Evolutionary conservation across 495 filamentous ascomycete species (phyloP), one percentile per base, ranked within the genome.

Genomic region (Podospora tetraspora): DNA sequence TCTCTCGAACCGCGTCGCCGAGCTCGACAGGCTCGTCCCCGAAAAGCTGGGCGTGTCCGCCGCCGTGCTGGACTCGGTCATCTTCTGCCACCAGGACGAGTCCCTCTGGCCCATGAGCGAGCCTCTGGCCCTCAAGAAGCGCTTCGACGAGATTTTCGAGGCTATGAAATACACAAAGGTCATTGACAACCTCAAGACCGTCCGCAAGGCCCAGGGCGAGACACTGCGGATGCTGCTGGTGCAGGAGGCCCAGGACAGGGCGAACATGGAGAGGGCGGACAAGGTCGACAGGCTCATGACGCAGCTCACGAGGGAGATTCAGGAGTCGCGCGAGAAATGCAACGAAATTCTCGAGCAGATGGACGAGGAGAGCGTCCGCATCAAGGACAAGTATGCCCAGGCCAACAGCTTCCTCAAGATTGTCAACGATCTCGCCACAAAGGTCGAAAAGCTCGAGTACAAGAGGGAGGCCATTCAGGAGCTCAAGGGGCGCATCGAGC

Each of bases 1-100:
- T 0, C 86, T 95, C 29, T 97, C 94, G 19, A 91, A 90, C 3
- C 85, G 88, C 9, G 89, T 92, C 16, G 87, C 87, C 2, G 90
- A 97, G 67, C 81, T 99, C 30, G 89, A 97, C 74, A 83, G 88
- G 70, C 85, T 94, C 61, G 88, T 98, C 79, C 92, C 95, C 1
- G 86, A 92, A 69, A 91, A 93, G 70, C 84, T 99, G 6, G 95
- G 96, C 34, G 95, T 97, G 10, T 95, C 93, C 3, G 88, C 89
- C 66, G 93, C 95, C 10, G 86, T 99, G 16, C 84, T 99, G 34
- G 93, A 98, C 59, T 89, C 87, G 60, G 95, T 99, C 74, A 97
- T 99, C 71, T 99, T 99, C 79, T 99, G 95, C 76, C 95, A 99
- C 76, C 95, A 99, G 72, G 95, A 99, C 70, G 95, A 99, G 68